Conservation (phyloP, 805 yeast species). For the Zygosaccharomyces bisporus region DNA sequence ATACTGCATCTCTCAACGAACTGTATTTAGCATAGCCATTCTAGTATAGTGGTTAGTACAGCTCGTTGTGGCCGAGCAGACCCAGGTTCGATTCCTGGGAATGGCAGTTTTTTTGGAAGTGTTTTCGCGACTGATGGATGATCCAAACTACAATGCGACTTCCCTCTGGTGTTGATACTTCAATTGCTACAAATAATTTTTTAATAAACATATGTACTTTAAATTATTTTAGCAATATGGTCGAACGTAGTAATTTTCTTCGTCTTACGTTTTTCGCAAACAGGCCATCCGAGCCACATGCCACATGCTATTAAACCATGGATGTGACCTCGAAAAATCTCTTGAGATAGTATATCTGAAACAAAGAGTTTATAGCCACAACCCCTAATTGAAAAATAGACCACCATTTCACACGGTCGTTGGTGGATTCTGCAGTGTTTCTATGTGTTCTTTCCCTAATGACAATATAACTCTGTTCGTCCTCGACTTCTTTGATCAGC, state of each 20-base stretch:
- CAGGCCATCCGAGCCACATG: too few species aligned
- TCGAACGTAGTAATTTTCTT: not conserved
- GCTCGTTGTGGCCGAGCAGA: conserved; percentile 70
- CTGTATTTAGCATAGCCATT: too few species aligned
- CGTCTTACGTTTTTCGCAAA: not conserved
- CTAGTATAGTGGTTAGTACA: conserved; percentile 68
- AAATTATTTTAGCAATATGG: not conserved
- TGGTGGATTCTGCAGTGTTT: conserved; percentile 97
- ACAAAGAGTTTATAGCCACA: conserved; percentile 79
- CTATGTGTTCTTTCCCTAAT: conserved; percentile 97
- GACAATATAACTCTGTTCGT: conserved; percentile 86
- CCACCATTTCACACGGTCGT: conserved; percentile 98
- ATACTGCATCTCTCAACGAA: too few species aligned
- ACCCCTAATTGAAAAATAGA: conserved; percentile 84
- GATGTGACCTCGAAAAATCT: conserved; percentile 94
- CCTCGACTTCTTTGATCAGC: conserved; percentile 79
- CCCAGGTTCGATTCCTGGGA: conserved; percentile 74
- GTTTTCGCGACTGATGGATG: too few species aligned
- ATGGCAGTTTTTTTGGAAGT: conserved; percentile 52
- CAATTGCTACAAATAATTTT: conserved; percentile 1
- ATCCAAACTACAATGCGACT: too few species aligned
- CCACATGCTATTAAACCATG: conserved; percentile 50
- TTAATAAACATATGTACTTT: conserved; percentile 1
- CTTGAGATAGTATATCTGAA: conserved; percentile 91
- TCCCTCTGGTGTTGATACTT: too few species aligned